phyloP scores from a whole-genome alignment of 768 basidiomycete genomes.

The Kwoniella europaea region DNA sequence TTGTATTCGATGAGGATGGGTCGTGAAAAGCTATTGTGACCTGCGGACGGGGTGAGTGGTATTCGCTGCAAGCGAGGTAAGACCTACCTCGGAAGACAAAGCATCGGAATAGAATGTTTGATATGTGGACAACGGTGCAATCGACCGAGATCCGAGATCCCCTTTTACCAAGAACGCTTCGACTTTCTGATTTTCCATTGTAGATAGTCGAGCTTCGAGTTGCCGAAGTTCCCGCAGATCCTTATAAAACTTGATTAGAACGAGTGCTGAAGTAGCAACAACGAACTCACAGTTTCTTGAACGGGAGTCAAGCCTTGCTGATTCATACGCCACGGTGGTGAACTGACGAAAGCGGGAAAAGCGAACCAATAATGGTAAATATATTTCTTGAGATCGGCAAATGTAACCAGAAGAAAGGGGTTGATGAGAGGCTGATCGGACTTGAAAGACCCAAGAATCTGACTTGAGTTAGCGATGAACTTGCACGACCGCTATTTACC shows the following conservation, averaged over 20 bases:
- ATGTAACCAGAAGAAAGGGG: conserved; percentile 86
- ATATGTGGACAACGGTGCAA: conserved; percentile 27
- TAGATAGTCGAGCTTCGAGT: conserved; percentile 18
- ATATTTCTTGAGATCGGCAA: conserved; percentile 97
- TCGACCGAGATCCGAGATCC: conserved; percentile 14
- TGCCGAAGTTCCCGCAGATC: conserved; percentile 29
- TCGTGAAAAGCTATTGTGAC: conserved; percentile 74
- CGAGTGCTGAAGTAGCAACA: no score
- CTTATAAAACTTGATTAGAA: conserved; percentile 20
- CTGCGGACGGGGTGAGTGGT: conserved; percentile 44
- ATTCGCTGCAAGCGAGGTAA: not conserved
- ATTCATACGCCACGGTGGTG: conserved; percentile 85
- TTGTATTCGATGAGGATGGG: conserved; percentile 74
- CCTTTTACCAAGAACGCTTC: conserved; percentile 34
- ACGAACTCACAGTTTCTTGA: conserved; percentile 60
- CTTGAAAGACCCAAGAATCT: conserved; percentile 48
- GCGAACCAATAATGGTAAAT: conserved; percentile 98
- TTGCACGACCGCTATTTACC: conserved; percentile 60
- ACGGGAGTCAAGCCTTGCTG: conserved; percentile 65
- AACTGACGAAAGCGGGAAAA: conserved; percentile 87
- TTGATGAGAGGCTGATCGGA: conserved; percentile 64
- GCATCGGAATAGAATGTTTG: conserved; percentile 64
- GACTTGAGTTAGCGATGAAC: not conserved
- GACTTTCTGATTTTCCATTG: not conserved
- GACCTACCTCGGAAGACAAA: conserved; percentile 61